Percentiles rank a stretch among this genome's conserved stretches.
These are phyloP conservation scores for Entelexis paramagnoliae DNA, from an alignment of 1,139 yeast genomes.

Conservation along the genomic window DNA sequence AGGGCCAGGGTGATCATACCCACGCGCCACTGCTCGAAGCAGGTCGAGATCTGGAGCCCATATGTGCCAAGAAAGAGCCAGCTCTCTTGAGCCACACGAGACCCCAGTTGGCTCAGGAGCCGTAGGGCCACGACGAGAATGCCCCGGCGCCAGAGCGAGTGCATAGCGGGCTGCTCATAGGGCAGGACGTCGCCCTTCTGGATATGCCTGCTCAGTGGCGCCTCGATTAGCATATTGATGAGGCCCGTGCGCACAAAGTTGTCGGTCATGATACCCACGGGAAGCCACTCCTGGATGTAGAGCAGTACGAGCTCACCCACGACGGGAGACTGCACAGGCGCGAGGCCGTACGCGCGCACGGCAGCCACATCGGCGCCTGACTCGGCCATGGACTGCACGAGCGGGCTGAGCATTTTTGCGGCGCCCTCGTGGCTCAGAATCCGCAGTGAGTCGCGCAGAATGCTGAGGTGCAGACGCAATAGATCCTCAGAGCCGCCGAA, in stretches of 20 bases:
- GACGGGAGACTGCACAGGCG: constrained; percentile 43
- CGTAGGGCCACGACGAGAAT: constrained; percentile 57
- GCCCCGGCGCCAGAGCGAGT: constrained; percentile 74
- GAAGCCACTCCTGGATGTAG: constrained; percentile 59
- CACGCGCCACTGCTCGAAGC: constrained; percentile 61
- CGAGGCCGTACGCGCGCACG: constrained; percentile 53
- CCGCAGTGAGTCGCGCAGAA: constrained; percentile 16
- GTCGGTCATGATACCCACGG: constrained; percentile 51
- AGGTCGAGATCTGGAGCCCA: constrained; percentile 49
- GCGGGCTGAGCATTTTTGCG: constrained; percentile 3
- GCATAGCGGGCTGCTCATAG: constrained; percentile 44
- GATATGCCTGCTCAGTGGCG: constrained; percentile 57
- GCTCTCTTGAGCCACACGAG: constrained; percentile 52
- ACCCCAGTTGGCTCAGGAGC: constrained; percentile 54
- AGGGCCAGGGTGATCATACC: constrained; percentile 53
- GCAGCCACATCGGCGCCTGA: constrained; percentile 55
- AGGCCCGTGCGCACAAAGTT: constrained; percentile 55
- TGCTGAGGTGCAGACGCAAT: constrained; percentile 12
- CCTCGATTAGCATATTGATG: constrained; percentile 59
- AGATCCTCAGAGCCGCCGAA: constrained; percentile 13
- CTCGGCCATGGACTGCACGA: constrained; percentile 39
- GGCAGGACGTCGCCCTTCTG: constrained; percentile 56
- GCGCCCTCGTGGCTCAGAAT: constrained; percentile 4
- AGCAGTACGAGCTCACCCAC: constrained; percentile 66
- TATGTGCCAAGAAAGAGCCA: constrained; percentile 56